Evolutionary conservation across 441 rosid species (phyloP), one percentile per base, ranked within the genome.

Genomic region (Adansonia madagascariensis): DNA sequence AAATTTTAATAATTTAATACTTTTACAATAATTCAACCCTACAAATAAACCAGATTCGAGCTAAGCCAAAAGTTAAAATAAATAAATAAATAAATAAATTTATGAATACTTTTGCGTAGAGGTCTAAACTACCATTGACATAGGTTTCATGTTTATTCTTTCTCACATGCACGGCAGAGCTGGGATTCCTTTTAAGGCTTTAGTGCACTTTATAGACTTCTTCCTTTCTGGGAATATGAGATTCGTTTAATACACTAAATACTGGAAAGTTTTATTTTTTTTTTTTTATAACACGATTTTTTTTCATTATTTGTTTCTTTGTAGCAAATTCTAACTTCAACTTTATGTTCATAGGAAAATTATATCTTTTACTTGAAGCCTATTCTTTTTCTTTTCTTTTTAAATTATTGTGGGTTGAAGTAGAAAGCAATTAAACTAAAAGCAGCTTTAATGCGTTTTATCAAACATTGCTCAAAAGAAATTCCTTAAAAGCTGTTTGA

Each of bases 141-240:
- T 96, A 92, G 92, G 98, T 93, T 7, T 69, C 66, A 35, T 43
- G 17, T 62, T 80, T 22, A 61, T 0, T 69, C 62, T 71, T 80
- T 31, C 31, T 50, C 22, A 9, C 27, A 12, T 78, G 27, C 63
- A 56, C 5, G 39, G 39, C 14, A 71, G 57, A 14, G 41, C 57
- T 47, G n/a, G 73, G 73, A 47, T 47, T 68, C 57, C 43, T n/a
- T 1, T 20, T 0, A 41, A 59, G 39, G 39, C 39, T 35, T 35
- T 3, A 35, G 39, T 20, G 49, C 50, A 64, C 70, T 64, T 35
- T 39, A 64, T n/a, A 41, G 50, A 39, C 46, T 4, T 64, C 17
- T 41, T 52, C 17, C 17, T 2, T 4, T 15, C 12, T 64, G 24
- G 12, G 46, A 47, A 64, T 15, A 39, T 39, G 10, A 7, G 4